A percentile compares a stretch with the other conserved stretches of the same genome.
These are phyloP conservation scores for Chaetomiaceae sp. DNA, from an alignment of 2,329 filamentous ascomycete species.

Conservation along the genomic window DNA sequence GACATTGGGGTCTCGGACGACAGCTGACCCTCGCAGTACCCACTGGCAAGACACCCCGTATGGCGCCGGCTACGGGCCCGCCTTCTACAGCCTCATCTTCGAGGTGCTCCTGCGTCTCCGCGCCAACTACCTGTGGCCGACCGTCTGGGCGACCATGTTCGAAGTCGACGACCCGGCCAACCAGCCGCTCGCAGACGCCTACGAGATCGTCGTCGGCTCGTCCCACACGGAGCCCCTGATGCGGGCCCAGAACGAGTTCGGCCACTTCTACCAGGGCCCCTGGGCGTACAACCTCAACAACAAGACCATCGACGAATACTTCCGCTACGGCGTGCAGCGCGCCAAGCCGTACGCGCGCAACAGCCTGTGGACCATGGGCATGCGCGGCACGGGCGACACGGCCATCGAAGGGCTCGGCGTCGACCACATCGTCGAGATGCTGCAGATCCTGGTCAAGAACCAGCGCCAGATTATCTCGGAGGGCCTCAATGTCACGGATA, in stretches of 20 bases:
- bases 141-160: slow-evolving; percentile 64
- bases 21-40: slow-evolving; percentile 17
- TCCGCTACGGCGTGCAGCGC: slow-evolving; percentile 61
- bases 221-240: slow-evolving; percentile 72
- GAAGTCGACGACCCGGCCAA: slow-evolving; percentile 66
- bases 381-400: slow-evolving; percentile 67
- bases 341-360: slow-evolving; percentile 62
- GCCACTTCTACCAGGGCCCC: slow-evolving; percentile 50
- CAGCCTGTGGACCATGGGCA: slow-evolving; percentile 62
- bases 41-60: slow-evolving; percentile 42
- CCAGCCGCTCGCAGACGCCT: slow-evolving; percentile 67
- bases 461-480: slow-evolving; percentile 56
- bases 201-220: slow-evolving; percentile 67
- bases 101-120: slow-evolving; percentile 65
- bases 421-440: slow-evolving; percentile 52
- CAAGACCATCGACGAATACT: slow-evolving; percentile 62
- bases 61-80: slow-evolving; percentile 49
- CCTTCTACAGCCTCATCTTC: slow-evolving; percentile 66
- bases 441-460: slow-evolving; percentile 56
- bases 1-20: too few species aligned
- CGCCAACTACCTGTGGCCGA: slow-evolving; percentile 72
- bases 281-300: slow-evolving; percentile 72
- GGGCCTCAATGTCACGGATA: slow-evolving; percentile 48
- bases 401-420: slow-evolving; percentile 52
- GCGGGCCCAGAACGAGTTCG: slow-evolving; percentile 55